Percentiles rank a stretch among this genome's conserved stretches.
Evolutionary conservation across 495 filamentous ascomycete genomes (phyloP).

Genomic region (Penicillium canariense): DNA sequence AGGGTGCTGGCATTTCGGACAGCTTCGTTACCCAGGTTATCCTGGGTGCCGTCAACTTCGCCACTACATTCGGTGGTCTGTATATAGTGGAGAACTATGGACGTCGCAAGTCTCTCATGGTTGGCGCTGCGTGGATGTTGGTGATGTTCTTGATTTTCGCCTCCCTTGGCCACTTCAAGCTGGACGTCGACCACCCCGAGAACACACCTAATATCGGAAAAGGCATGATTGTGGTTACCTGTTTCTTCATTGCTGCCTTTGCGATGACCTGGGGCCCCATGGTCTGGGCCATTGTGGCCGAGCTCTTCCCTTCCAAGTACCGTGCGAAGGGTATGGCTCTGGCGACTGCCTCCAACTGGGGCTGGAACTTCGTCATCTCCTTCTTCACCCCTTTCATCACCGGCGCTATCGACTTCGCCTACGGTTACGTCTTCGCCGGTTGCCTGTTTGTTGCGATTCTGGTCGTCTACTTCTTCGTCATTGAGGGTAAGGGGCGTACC

Average conservation of each 20-base stretch:
- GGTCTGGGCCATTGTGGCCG: conserved; percentile 73
- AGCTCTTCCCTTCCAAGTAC: conserved; percentile 75
- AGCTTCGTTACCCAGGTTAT: conserved; percentile 72
- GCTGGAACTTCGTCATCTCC: conserved; percentile 79
- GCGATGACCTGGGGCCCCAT: conserved; percentile 78
- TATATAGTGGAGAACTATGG: conserved; percentile 70
- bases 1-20: conserved; percentile 65
- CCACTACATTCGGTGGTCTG: conserved; percentile 66
- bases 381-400: conserved; percentile 78
- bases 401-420: conserved; percentile 61
- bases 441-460: conserved; percentile 59
- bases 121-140: conserved; percentile 66
- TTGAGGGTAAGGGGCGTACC: conserved; percentile 60
- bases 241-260: conserved; percentile 56
- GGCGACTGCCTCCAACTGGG: conserved; percentile 78
- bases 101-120: conserved; percentile 64
- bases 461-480: conserved; percentile 71
- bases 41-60: conserved; percentile 71
- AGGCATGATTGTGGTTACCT: conserved; percentile 73
- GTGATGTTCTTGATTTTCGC: conserved; percentile 70
- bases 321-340: conserved; percentile 71
- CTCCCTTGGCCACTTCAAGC: conserved; percentile 61
- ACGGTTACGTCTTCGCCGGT: conserved; percentile 74
- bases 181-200: conserved; percentile 53
- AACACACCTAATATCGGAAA: conserved; percentile 62